Percentiles rank a stretch among this genome's conserved stretches.
Conservation (phyloP, 805 yeast genomes). For the Candida glaebosa region DNA sequence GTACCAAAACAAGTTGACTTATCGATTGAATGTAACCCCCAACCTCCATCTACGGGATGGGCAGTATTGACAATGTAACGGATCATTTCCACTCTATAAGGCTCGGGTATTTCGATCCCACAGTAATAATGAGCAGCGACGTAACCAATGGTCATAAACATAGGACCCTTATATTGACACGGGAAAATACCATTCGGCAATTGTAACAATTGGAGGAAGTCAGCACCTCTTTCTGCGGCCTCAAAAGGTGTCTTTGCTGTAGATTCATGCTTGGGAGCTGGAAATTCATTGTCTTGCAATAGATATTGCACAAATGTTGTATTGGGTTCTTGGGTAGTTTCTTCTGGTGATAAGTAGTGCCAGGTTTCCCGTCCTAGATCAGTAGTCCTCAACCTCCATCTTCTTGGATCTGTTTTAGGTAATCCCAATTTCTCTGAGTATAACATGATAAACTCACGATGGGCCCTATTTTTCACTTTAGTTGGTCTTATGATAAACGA, state of each 20-base stretch:
- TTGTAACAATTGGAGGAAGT: conserved; percentile 67
- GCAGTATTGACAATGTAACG: conserved; percentile 88
- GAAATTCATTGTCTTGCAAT: conserved; percentile 38
- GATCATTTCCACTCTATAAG: conserved; percentile 63
- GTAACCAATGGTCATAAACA: conserved; percentile 93
- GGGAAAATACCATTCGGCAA: conserved; percentile 87
- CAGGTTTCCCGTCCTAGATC: conserved; percentile 77
- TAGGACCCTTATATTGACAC: conserved; percentile 93
- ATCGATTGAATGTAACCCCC: conserved; percentile 94
- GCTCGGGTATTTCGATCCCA: conserved; percentile 63
- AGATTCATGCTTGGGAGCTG: conserved; percentile 32
- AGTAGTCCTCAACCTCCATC: conserved; percentile 75
- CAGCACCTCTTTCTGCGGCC: conserved; percentile 72
- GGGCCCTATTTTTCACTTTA: background rate
- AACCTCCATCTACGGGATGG: conserved; percentile 99
- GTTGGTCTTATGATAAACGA: background rate
- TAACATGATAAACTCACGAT: conserved; percentile 14
- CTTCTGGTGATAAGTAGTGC: conserved; percentile 55
- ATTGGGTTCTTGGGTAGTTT: conserved; percentile 45
- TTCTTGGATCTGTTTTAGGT: conserved; percentile 60
- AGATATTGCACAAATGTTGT: conserved; percentile 55
- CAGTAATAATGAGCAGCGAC: conserved; percentile 72
- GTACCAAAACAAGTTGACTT: conserved; percentile 97
- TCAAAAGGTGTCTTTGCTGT: conserved; percentile 47
- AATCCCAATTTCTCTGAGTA: conserved; percentile 73